Evolutionary conservation across 768 basidiomycete species (phyloP).

Genomic region (Sarcodon aspratus): DNA sequence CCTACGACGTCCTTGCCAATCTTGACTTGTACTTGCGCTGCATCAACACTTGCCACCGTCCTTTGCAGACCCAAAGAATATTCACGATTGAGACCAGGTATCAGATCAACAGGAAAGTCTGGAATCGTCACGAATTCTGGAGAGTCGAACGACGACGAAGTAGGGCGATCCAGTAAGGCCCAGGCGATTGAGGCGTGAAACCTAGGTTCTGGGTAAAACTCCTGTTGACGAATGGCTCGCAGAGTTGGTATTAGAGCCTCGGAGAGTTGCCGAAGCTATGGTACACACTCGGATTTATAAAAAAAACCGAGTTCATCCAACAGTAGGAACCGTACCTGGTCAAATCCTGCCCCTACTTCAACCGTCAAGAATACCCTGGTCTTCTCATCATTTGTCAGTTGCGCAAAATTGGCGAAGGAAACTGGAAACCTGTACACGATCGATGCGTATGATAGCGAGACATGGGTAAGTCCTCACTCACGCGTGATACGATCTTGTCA

Average conservation of each 20-base stretch:
- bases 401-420: slow-evolving; percentile 63
- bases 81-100: slow-evolving; percentile 37
- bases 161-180: slow-evolving; percentile 46
- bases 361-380: slow-evolving; percentile 74
- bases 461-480: slow-evolving; percentile 18
- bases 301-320: neutral
- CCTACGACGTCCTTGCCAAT: slow-evolving; percentile 57
- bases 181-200: slow-evolving; percentile 90
- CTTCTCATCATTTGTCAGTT: slow-evolving; percentile 68
- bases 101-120: slow-evolving; percentile 34
- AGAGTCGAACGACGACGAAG: slow-evolving; percentile 3
- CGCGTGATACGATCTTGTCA: slow-evolving; percentile 37
- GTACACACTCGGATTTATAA: slow-evolving; percentile 2
- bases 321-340: slow-evolving; percentile 37
- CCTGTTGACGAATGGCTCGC: slow-evolving; percentile 52
- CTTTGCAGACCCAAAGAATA: slow-evolving; percentile 29
- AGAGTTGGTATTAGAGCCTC: slow-evolving; percentile 49
- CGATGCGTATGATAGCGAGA: neutral
- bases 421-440: slow-evolving; percentile 44
- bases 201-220: slow-evolving; percentile 69
- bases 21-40: slow-evolving; percentile 43
- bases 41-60: slow-evolving; percentile 37
- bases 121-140: slow-evolving; percentile 36
- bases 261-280: slow-evolving; percentile 49
- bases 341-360: slow-evolving; percentile 77